A percentile compares a stretch with the other conserved stretches of the same genome.
These are phyloP conservation scores for Podaxis mareebaensis DNA, from an alignment of 768 basidiomycete genomes.

Conservation along the genomic window DNA sequence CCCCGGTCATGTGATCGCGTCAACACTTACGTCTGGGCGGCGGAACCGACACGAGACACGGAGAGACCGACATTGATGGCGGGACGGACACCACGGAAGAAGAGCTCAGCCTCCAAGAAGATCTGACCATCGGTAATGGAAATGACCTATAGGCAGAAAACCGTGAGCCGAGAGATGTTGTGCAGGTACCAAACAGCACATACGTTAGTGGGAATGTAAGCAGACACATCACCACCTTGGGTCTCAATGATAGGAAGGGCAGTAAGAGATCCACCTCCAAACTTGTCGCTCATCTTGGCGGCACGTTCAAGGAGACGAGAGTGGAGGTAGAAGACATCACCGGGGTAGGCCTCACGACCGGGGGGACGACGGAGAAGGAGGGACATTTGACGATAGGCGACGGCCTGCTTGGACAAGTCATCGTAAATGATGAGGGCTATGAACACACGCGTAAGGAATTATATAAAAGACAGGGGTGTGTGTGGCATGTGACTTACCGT, in stretches of 20 bases:
- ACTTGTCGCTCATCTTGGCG: constrained; percentile 99
- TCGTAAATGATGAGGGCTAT: constrained; percentile 97
- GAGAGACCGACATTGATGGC: constrained; percentile 99
- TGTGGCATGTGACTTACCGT: constrained; percentile 56
- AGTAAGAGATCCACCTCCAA: constrained; percentile 98
- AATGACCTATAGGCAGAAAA: constrained; percentile 68
- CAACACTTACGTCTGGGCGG: constrained; percentile 91
- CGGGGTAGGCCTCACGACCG: constrained; percentile 99
- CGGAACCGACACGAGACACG: constrained; percentile 99
- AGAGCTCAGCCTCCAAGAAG: constrained; percentile 99
- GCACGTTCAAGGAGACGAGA: constrained; percentile 99
- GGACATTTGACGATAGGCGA: constrained; percentile 99
- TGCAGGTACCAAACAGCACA: constrained; percentile 25
- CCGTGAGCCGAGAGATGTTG: constrained; percentile 12
- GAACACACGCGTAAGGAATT: constrained; percentile 15
- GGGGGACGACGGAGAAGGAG: constrained; percentile 99
- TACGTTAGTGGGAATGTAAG: constrained; percentile 95
- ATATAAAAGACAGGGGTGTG: not conserved
- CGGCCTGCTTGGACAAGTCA: constrained; percentile 99
- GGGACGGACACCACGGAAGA: constrained; percentile 99
- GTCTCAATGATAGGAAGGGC: constrained; percentile 99
- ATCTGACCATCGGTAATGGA: constrained; percentile 99
- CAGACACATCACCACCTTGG: constrained; percentile 99
- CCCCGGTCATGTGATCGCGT: not conserved
- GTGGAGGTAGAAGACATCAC: constrained; percentile 99